Evolutionary conservation across 345 rosid species (phyloP), one percentile per base, ranked within the genome.

Genomic region (Microthlaspi erraticum): DNA sequence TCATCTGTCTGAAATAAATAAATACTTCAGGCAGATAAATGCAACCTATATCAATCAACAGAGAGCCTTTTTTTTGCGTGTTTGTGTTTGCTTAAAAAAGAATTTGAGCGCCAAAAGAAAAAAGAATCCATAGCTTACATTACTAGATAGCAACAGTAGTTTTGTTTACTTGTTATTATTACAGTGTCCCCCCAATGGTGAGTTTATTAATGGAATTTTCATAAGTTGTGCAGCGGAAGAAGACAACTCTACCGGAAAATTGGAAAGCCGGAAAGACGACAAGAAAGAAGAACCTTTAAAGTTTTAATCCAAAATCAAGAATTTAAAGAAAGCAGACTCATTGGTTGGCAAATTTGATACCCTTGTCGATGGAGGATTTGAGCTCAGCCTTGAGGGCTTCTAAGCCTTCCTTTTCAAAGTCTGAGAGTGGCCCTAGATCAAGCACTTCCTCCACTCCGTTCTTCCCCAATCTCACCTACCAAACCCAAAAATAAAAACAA

Each of bases 401-500:
- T 37, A 87, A 74, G 19, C 85, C 80, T 74, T 83, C 71, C 67
- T 82, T 79, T 26, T 85, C 86, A 45, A 52, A 83, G 70, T 82
- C 85, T 4, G 86, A 85, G 29, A 87, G 82, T 13, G 84, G 39
- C 3, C 92, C 89, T 16, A 79, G 34, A 19, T 84, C 88, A 0
- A 83, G 57, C 52, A 82, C 76, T 80, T 85, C 83, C 60, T 87
- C 89, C 43, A 81, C 88, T 0, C 88, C 89, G 13, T 83, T 80
- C 85, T 83, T 85, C 51, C 88, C 92, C 48, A 87, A 77, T 74
- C 86, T 85, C 46, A 87, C 92, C 92, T 87, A 79, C 5, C 49
- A 44, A 44, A 44, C 10, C 19, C 7, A 16, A 55, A 4, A 26
- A 2, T 0, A 26, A 26, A 3, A 23, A 23, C 3, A 23, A 44